Evolutionary conservation across 768 basidiomycete species (phyloP).

Genomic region (Cystofilobasidium capitatum): DNA sequence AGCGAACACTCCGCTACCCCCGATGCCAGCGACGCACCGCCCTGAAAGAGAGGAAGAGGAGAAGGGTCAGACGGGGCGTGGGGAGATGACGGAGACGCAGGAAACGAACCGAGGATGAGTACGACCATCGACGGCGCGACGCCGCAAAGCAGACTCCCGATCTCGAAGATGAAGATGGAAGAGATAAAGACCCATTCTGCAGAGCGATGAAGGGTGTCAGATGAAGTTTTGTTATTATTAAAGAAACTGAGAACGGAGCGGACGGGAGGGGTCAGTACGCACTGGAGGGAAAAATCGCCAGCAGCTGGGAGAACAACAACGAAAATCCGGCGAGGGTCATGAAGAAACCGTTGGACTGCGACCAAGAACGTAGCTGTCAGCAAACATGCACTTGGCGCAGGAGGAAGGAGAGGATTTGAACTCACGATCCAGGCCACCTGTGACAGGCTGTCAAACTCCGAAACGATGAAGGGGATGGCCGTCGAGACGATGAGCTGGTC

Average conservation of each 20-base stretch:
- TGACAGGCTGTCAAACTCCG: constrained; percentile 36
- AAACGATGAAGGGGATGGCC: constrained; percentile 38
- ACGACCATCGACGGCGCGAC: constrained; percentile 31
- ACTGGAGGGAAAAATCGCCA: constrained; percentile 15
- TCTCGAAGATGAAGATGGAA: constrained; percentile 39
- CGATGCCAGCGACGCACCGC: constrained; percentile 3
- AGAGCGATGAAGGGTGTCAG: neutral
- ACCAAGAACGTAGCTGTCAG: no score
- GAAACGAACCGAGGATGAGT: constrained; percentile 35
- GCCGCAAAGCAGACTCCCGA: constrained; percentile 38
- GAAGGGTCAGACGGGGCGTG: no score
- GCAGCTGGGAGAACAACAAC: constrained; percentile 27
- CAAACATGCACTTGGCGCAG: no score
- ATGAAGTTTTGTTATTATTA: constrained; percentile 31
- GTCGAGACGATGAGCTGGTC: constrained; percentile 35
- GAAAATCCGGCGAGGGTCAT: constrained; percentile 30
- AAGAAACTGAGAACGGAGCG: no score
- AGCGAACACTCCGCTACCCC: constrained; percentile 20
- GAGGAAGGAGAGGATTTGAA: neutral
- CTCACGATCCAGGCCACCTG: constrained; percentile 34
- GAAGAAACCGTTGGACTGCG: constrained; percentile 29
- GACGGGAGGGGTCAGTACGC: neutral
- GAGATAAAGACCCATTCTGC: constrained; percentile 37
- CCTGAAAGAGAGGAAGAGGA: no score
- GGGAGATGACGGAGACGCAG: no score